Evolutionary conservation across 805 yeast species (phyloP).

Genomic region (Ogataea ramenticola): DNA sequence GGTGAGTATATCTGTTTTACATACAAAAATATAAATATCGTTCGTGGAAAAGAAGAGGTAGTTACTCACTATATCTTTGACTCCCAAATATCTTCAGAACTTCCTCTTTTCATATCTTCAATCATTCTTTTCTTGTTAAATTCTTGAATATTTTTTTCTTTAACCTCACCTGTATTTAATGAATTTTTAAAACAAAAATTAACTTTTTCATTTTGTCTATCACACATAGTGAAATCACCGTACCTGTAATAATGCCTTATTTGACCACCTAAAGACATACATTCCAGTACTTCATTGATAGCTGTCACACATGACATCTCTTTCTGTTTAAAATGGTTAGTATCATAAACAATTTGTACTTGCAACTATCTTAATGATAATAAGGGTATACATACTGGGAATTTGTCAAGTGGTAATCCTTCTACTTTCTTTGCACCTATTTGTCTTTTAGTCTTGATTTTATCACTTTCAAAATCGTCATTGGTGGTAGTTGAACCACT

Average conservation of each 20-base stretch:
- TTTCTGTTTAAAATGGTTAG: constrained; percentile 13
- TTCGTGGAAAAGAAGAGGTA: too few species aligned
- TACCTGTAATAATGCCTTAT: constrained; percentile 74
- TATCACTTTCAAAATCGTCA: neutral
- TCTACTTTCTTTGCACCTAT: constrained; percentile 22
- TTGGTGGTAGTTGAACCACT: neutral
- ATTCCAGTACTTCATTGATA: constrained; percentile 76
- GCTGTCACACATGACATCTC: constrained; percentile 70
- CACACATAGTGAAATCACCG: constrained; percentile 72
- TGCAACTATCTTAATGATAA: too few species aligned
- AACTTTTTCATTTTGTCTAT: constrained; percentile 61
- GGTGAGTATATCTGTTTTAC: too few species aligned
- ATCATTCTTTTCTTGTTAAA: constrained; percentile 62
- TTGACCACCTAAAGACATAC: constrained; percentile 91
- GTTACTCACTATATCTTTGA: constrained; percentile 7
- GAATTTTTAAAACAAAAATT: constrained; percentile 68
- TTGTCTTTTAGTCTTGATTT: constrained; percentile 12
- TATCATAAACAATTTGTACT: neutral
- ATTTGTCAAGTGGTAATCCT: constrained; percentile 17
- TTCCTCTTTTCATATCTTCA: constrained; percentile 57
- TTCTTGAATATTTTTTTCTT: constrained; percentile 47
- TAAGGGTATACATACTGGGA: constrained; percentile 22
- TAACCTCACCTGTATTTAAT: constrained; percentile 47
- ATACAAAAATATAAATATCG: neutral
- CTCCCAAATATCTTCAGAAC: constrained; percentile 84